These are phyloP conservation scores for Ramalina peruviana DNA, from an alignment of 495 filamentous ascomycete genomes.

Conservation along the genomic window DNA sequence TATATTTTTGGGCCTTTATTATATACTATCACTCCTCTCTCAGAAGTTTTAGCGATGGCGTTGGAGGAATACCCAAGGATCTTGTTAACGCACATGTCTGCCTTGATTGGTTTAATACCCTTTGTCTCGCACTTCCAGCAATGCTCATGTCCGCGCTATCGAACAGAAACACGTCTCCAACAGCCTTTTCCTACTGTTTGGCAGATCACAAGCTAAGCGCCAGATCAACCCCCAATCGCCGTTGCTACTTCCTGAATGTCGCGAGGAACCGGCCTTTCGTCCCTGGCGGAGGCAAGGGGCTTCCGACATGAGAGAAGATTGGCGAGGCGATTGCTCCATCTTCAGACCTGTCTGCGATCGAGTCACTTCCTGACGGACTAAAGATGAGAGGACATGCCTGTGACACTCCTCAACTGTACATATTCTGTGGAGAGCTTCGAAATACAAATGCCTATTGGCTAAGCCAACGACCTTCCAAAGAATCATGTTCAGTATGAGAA, in stretches of 20 bases:
- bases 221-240: constrained; percentile 18
- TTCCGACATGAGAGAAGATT: constrained; percentile 5
- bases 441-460: no score
- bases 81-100: neutral
- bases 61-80: neutral
- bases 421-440: no score
- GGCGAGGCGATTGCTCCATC: constrained; percentile 19
- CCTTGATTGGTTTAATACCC: neutral
- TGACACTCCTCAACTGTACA: no score
- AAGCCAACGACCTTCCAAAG: no score
- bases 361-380: constrained; percentile 27
- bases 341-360: constrained; percentile 29
- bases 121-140: neutral
- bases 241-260: neutral
- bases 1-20: neutral
- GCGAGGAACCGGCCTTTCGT: constrained; percentile 4
- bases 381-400: constrained; percentile 23
- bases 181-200: constrained; percentile 23
- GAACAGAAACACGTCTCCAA: constrained; percentile 33
- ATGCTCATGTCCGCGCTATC: constrained; percentile 22
- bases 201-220: constrained; percentile 36
- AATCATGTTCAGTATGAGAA: no score
- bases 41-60: constrained; percentile 9
- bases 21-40: constrained; percentile 11
- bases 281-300: constrained; percentile 9